A percentile compares a stretch with the other conserved stretches of the same genome.
Conservation (phyloP, 176 grass and related monocot genomes). For the Themeda triandra region DNA sequence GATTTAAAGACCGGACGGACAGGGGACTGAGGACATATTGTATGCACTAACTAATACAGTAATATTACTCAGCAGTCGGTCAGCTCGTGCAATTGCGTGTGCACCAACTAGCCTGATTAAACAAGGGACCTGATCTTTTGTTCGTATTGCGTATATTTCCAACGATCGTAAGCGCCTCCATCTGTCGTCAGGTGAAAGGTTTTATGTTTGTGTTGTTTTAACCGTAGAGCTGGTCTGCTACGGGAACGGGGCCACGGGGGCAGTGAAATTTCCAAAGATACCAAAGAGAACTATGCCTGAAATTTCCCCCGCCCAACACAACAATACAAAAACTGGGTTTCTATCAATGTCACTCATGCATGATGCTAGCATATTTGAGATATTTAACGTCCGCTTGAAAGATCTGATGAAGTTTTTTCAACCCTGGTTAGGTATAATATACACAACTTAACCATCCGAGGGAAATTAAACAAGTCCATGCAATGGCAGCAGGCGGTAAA, state of each 20-base stretch:
- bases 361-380: background rate
- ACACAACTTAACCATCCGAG: background rate
- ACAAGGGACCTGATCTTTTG: background rate
- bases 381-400: background rate
- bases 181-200: background rate
- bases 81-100: constrained; percentile 7
- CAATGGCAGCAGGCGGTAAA: background rate
- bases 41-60: background rate
- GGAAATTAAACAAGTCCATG: background rate
- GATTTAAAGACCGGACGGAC: background rate
- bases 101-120: constrained; percentile 27
- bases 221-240: background rate
- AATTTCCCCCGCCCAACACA: constrained; percentile 23
- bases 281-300: background rate
- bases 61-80: background rate
- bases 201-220: background rate
- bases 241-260: no score
- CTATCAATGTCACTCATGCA: background rate
- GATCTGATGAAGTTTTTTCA: background rate
- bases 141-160: background rate
- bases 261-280: constrained; percentile 13
- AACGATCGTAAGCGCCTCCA: background rate
- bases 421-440: background rate
- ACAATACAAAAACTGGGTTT: background rate
- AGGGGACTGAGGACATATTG: background rate